Conservation (phyloP, 345 rosid species). For the Combretum micranthum region DNA sequence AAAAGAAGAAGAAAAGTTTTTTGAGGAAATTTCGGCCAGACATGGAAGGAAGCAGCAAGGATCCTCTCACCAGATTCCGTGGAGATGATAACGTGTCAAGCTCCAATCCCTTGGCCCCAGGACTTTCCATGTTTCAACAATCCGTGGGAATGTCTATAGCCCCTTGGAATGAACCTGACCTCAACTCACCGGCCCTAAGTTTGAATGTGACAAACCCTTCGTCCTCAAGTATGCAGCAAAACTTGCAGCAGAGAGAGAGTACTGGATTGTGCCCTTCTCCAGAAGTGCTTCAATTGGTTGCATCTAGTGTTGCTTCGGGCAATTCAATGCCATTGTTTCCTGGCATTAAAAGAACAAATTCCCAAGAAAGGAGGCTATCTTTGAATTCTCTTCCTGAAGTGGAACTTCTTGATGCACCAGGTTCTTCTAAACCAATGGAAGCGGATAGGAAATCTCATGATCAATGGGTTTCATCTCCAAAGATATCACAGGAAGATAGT, state of each 20-base stretch:
- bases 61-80: constrained; percentile 23
- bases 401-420: constrained; percentile 24
- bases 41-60: constrained; percentile 35
- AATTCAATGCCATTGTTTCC: constrained; percentile 32
- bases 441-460: constrained; percentile 18
- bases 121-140: constrained; percentile 24
- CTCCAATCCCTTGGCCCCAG: constrained; percentile 26
- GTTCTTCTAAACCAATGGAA: constrained; percentile 18
- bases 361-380: constrained; percentile 30
- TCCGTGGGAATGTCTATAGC: constrained; percentile 31
- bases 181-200: constrained; percentile 20
- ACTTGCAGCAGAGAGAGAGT: constrained; percentile 27
- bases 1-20: constrained; percentile 51
- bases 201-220: constrained; percentile 27
- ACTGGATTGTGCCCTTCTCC: constrained; percentile 50
- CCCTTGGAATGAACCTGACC: constrained; percentile 23
- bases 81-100: constrained; percentile 31
- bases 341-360: constrained; percentile 29
- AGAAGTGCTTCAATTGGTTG: constrained; percentile 56
- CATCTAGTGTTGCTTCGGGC: constrained; percentile 52
- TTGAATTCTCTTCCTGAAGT: constrained; percentile 29
- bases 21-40: constrained; percentile 30
- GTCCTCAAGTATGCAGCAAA: constrained; percentile 25
- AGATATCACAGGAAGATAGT: constrained; percentile 20
- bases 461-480: constrained; percentile 13